These are phyloP conservation scores for Cryoendolithus antarcticus DNA, from an alignment of 2,329 filamentous ascomycete genomes.

Conservation along the genomic window DNA sequence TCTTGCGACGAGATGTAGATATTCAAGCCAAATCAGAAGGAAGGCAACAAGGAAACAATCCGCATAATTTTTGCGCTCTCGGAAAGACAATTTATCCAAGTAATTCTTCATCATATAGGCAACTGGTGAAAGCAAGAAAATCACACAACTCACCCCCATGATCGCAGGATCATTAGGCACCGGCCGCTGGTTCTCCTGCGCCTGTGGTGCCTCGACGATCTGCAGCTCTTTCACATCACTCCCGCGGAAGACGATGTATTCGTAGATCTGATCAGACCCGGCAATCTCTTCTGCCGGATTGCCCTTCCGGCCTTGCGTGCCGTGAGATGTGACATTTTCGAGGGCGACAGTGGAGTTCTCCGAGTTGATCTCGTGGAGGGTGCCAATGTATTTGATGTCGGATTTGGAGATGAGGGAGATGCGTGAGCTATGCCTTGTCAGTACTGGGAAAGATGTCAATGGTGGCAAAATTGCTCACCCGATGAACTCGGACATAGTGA, in stretches of 20 bases:
- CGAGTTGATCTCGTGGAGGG: slow-evolving; percentile 94
- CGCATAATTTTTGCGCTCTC: slow-evolving; percentile 92
- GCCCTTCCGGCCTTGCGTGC: slow-evolving; percentile 78
- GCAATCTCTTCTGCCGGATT: slow-evolving; percentile 71
- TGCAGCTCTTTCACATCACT: slow-evolving; percentile 97
- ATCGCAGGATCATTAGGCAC: slow-evolving; percentile 94
- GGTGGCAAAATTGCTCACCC: slow-evolving; percentile 32
- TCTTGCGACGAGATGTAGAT: not conserved
- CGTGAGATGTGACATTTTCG: slow-evolving; percentile 88
- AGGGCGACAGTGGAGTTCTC: slow-evolving; percentile 93
- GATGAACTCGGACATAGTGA: slow-evolving; percentile 48
- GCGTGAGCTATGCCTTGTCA: slow-evolving; percentile 51
- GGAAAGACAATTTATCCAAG: slow-evolving; percentile 91
- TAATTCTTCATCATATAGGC: slow-evolving; percentile 75
- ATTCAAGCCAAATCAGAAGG: slow-evolving; percentile 63
- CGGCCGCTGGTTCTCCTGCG: slow-evolving; percentile 58
- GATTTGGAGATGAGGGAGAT: slow-evolving; percentile 97
- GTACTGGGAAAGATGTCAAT: slow-evolving; percentile 13
- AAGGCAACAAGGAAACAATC: slow-evolving; percentile 98
- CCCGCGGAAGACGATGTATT: slow-evolving; percentile 96
- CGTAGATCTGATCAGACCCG: slow-evolving; percentile 79
- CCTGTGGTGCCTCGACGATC: slow-evolving; percentile 65
- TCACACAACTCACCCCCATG: slow-evolving; percentile 66
- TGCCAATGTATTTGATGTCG: slow-evolving; percentile 91
- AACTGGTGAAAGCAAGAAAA: slow-evolving; percentile 9